These are phyloP conservation scores for Alternaria brassicicola DNA, from an alignment of 2,329 filamentous ascomycete genomes.

Conservation along the genomic window DNA sequence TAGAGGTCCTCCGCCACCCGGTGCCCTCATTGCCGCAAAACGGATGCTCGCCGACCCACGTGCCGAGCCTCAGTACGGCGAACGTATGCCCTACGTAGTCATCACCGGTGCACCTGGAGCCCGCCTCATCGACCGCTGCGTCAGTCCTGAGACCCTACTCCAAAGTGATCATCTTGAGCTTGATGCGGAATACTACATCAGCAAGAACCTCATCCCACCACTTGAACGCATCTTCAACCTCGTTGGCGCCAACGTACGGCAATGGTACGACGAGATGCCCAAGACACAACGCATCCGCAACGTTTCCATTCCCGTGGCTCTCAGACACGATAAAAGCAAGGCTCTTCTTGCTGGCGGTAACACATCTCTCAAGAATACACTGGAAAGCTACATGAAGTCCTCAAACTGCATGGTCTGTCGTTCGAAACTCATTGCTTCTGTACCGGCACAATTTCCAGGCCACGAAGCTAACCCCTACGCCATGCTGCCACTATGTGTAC, in stretches of 20 bases:
- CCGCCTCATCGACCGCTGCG: constrained; percentile 84
- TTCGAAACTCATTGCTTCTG: constrained; percentile 58
- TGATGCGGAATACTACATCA: constrained; percentile 96
- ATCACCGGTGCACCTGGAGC: constrained; percentile 86
- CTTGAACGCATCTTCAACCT: constrained; percentile 96
- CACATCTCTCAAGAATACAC: constrained; percentile 65
- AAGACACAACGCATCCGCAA: constrained; percentile 79
- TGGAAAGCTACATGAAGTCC: constrained; percentile 92
- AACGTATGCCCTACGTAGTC: constrained; percentile 93
- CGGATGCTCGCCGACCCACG: constrained; percentile 86
- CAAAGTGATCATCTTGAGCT: constrained; percentile 77
- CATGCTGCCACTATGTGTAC: constrained; percentile 60
- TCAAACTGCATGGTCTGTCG: constrained; percentile 80
- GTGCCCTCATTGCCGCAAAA: constrained; percentile 84
- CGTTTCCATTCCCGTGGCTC: constrained; percentile 50
- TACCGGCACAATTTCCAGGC: constrained; percentile 14
- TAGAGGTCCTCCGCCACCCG: constrained; percentile 78
- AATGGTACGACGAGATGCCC: constrained; percentile 97
- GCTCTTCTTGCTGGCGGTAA: constrained; percentile 31
- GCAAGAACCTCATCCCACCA: constrained; percentile 92
- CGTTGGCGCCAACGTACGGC: constrained; percentile 85
- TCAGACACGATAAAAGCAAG: constrained; percentile 14
- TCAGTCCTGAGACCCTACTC: constrained; percentile 83
- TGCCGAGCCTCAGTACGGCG: constrained; percentile 90
- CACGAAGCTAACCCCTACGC: constrained; percentile 24